These are phyloP conservation scores for Aurifilum marmelostoma DNA, from an alignment of 2,329 filamentous ascomycete species.

Conservation along the genomic window DNA sequence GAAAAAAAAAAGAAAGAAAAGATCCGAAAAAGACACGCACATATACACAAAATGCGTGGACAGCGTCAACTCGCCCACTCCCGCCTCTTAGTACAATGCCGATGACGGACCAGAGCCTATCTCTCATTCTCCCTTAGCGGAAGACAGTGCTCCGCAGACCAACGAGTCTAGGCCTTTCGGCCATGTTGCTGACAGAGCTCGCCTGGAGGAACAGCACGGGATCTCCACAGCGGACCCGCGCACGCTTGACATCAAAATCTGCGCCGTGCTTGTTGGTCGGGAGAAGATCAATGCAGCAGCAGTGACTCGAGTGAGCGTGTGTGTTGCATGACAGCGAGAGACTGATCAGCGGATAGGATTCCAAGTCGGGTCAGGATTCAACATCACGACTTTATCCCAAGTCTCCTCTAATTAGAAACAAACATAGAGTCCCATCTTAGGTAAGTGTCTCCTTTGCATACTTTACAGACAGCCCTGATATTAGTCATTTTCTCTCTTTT, in stretches of 20 bases:
- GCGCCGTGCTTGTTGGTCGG: not conserved
- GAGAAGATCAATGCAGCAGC: not conserved
- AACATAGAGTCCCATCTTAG: not conserved
- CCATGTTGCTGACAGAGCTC: not conserved
- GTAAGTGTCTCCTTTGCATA: not conserved
- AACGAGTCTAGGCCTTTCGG: not conserved
- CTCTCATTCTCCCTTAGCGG: not conserved
- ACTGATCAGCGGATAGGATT: not conserved
- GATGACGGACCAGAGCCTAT: conserved; percentile 11
- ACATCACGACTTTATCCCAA: conserved; percentile 7
- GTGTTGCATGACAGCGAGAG: conserved; percentile 1
- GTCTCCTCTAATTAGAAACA: not conserved
- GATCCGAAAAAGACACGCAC: not conserved
- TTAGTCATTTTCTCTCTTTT: too few species aligned
- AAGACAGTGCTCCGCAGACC: conserved; percentile 7
- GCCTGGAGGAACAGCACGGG: not conserved
- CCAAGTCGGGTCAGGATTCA: conserved; percentile 6
- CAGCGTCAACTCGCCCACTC: too few species aligned
- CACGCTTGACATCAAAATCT: conserved; percentile 13
- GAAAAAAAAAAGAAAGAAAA: not conserved
- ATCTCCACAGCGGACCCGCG: conserved; percentile 1
- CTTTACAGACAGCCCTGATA: not conserved
- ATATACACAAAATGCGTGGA: not conserved
- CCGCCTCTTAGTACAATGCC: not conserved
- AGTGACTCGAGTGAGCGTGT: not conserved